These are phyloP conservation scores for Pleurotus eryngii DNA, from an alignment of 768 basidiomycete species.

Conservation along the genomic window DNA sequence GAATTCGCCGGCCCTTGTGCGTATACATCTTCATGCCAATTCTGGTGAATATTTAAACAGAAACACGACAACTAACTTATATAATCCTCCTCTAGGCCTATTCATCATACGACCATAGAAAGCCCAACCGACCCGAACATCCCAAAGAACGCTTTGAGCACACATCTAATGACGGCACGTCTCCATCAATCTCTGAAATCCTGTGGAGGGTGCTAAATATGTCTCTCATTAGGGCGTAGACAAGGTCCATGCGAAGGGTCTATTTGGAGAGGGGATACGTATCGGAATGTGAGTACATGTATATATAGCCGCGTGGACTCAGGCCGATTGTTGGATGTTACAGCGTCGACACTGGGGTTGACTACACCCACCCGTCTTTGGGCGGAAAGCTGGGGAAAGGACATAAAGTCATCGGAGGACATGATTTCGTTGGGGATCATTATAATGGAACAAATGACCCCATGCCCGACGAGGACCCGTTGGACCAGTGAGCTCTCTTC, in stretches of 20 bases:
- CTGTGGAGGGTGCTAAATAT: not conserved
- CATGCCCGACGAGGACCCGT: constrained; percentile 29
- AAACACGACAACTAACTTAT: too few relatives aligned
- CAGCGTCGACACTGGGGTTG: constrained; percentile 4
- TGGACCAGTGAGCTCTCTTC: constrained; percentile 24
- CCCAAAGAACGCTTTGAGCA: constrained; percentile 44
- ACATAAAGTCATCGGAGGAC: constrained; percentile 35
- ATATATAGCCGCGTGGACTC: too few relatives aligned
- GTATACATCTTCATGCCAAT: not conserved
- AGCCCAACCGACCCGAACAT: constrained; percentile 32
- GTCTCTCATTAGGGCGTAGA: constrained; percentile 49
- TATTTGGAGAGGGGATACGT: constrained; percentile 61
- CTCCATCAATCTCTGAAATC: not conserved
- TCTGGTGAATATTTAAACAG: too few relatives aligned
- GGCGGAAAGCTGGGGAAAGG: constrained; percentile 37
- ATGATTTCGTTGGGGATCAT: constrained; percentile 39
- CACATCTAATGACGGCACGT: constrained; percentile 52
- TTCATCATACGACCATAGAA: too few relatives aligned
- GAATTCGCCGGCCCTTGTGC: constrained; percentile 22
- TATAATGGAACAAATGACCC: constrained; percentile 32
- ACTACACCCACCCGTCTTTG: constrained; percentile 29
- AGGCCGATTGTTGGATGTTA: too few relatives aligned
- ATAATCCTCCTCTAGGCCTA: too few relatives aligned
- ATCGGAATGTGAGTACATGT: constrained; percentile 51
- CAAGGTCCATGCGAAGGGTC: constrained; percentile 58